phyloP scores from a whole-genome alignment of 2,329 filamentous ascomycete genomes.

The Cytospora schulzeri region DNA sequence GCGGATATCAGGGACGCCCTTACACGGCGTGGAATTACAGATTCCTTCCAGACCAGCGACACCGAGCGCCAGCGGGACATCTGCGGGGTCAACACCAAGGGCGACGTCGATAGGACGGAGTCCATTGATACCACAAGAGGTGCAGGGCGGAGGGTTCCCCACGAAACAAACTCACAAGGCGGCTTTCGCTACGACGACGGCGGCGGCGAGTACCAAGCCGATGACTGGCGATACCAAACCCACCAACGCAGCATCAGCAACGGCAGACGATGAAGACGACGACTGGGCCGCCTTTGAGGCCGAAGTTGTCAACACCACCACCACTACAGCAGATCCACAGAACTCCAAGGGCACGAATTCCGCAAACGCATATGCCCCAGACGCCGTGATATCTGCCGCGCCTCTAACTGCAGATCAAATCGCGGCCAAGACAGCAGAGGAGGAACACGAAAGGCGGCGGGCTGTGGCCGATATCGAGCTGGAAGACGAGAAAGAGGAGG shows the following conservation, averaged over 20 bases:
- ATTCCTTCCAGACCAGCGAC: conserved; percentile 67
- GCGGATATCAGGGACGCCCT: conserved; percentile 54
- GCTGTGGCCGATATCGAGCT: conserved; percentile 57
- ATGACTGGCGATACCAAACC: conserved; percentile 15
- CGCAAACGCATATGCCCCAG: conserved; percentile 37
- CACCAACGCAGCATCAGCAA: conserved; percentile 18
- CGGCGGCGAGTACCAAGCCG: conserved; percentile 29
- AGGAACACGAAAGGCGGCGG: conserved; percentile 54
- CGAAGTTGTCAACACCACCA: conserved; percentile 62
- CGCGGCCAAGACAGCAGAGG: conserved; percentile 53
- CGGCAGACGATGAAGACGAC: conserved; percentile 52
- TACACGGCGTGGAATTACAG: conserved; percentile 60
- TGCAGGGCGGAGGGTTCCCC: neutral
- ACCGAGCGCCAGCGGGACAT: conserved; percentile 46
- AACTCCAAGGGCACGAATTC: conserved; percentile 14
- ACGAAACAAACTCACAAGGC: conserved; percentile 13
- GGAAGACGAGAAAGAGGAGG: conserved; percentile 74
- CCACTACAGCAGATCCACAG: conserved; percentile 31
- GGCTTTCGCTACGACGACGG: conserved; percentile 14
- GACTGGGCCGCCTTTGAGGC: conserved; percentile 89
- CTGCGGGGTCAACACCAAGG: conserved; percentile 47
- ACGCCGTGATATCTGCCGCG: conserved; percentile 68
- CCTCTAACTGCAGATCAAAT: conserved; percentile 67
- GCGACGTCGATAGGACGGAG: conserved; percentile 41
- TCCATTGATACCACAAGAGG: conserved; percentile 40